phyloP scores from a whole-genome alignment of 768 basidiomycete species.

The Russula sp. region DNA sequence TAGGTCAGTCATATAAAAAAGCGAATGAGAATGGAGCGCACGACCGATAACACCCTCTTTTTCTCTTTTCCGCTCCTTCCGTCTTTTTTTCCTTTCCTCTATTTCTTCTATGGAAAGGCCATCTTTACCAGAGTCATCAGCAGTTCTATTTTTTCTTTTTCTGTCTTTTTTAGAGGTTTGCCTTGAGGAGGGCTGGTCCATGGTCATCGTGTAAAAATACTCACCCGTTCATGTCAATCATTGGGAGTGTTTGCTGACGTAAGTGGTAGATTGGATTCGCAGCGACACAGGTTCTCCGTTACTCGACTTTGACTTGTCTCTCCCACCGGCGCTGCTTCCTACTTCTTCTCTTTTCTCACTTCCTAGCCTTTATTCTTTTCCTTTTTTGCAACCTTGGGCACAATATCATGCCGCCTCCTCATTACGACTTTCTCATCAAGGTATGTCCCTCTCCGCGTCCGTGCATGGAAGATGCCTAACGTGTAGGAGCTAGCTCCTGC shows the following conservation, averaged over 20 bases:
- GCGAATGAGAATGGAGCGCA: background rate
- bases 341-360: background rate
- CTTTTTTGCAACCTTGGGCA: background rate
- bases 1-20: background rate
- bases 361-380: background rate
- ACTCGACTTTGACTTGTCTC: background rate
- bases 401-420: conserved; percentile 70
- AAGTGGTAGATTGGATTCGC: too few relatives aligned
- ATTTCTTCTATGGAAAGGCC: background rate
- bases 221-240: too few relatives aligned
- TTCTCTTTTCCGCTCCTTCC: background rate
- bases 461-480: conserved; percentile 18
- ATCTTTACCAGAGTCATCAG: background rate
- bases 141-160: background rate
- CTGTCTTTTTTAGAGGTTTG: background rate
- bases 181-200: background rate
- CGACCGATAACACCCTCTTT: conserved; percentile 1
- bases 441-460: conserved; percentile 35
- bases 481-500: conserved; percentile 57
- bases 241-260: conserved; percentile 5
- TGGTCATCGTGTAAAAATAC: background rate
- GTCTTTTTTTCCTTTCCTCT: background rate
- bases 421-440: conserved; percentile 98
- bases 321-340: background rate
- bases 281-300: background rate